Conservation (phyloP, 805 yeast genomes). For the Ogataea ganodermae region DNA sequence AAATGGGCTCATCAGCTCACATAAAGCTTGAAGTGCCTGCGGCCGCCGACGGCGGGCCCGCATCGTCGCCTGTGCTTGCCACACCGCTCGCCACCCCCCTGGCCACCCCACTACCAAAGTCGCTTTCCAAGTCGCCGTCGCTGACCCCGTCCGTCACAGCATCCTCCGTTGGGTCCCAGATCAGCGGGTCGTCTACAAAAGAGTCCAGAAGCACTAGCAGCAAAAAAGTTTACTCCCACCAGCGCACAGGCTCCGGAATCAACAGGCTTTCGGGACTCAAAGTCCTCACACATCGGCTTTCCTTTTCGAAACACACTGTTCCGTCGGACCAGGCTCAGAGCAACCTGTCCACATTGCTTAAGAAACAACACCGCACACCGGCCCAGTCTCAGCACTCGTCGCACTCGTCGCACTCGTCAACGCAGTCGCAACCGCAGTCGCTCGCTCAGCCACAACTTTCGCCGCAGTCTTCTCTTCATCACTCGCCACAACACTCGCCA, state of each 20-base stretch:
- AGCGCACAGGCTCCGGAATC: conserved; percentile 8
- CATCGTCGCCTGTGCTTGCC: background rate
- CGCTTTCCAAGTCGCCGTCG: conserved; percentile 4
- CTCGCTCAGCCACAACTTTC: background rate
- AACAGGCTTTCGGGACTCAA: conserved; percentile 21
- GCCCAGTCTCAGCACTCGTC: background rate
- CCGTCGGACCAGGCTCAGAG: conserved; percentile 21
- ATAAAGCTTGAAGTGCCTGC: background rate
- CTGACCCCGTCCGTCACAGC: conserved; percentile 8
- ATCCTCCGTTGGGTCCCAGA: conserved; percentile 12
- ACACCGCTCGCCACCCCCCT: background rate
- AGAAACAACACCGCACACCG: conserved; percentile 13
- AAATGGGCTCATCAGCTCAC: conserved; percentile 1
- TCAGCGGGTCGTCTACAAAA: conserved; percentile 7
- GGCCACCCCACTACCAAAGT: background rate
- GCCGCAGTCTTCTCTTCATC: no score
- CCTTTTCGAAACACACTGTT: conserved; percentile 30
- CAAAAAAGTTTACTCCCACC: conserved; percentile 7
- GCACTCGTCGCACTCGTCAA: conserved; percentile 2
- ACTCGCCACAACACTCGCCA: no score
- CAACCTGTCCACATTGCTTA: conserved; percentile 26
- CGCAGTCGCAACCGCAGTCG: background rate
- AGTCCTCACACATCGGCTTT: conserved; percentile 29
- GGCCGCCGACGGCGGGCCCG: background rate
- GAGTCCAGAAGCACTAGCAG: conserved; percentile 3